A percentile compares a stretch with the other conserved stretches of the same genome.
Conservation (phyloP, 2,329 filamentous ascomycete genomes). For the Fusarium pseudoanthophilum region DNA sequence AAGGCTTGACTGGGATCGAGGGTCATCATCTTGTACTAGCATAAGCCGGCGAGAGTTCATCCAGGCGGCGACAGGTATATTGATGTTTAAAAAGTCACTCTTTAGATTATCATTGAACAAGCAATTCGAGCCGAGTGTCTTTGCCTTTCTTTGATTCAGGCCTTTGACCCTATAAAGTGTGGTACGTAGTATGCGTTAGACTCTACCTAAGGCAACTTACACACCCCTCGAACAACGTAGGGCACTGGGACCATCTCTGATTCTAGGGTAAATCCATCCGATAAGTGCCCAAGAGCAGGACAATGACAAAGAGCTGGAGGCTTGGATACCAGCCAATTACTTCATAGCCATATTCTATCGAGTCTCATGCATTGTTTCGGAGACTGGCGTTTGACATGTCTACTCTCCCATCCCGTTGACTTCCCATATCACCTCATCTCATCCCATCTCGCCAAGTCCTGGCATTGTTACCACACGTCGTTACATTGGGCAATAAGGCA, state of each 20-base stretch:
- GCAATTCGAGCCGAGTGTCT: neutral
- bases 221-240: conserved; percentile 14
- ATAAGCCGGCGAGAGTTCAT: neutral
- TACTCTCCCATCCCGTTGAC: neutral
- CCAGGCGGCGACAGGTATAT: neutral
- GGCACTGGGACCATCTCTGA: neutral
- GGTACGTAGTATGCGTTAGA: neutral
- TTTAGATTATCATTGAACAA: neutral
- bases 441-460: neutral
- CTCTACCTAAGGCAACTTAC: neutral
- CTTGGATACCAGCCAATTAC: neutral
- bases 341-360: neutral
- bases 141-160: neutral
- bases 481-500: conserved; percentile 11
- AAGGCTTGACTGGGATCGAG: conserved; percentile 7
- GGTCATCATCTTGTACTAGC: neutral
- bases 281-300: neutral
- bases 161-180: neutral
- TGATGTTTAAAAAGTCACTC: neutral
- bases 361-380: conserved; percentile 30
- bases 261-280: neutral
- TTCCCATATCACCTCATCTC: neutral
- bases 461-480: neutral
- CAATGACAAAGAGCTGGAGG: neutral
- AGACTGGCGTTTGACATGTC: conserved; percentile 21